Base-by-base conservation (phyloP, 495 filamentous ascomycete species). In the Pseudoneurospora amorphoporcata region DNA sequence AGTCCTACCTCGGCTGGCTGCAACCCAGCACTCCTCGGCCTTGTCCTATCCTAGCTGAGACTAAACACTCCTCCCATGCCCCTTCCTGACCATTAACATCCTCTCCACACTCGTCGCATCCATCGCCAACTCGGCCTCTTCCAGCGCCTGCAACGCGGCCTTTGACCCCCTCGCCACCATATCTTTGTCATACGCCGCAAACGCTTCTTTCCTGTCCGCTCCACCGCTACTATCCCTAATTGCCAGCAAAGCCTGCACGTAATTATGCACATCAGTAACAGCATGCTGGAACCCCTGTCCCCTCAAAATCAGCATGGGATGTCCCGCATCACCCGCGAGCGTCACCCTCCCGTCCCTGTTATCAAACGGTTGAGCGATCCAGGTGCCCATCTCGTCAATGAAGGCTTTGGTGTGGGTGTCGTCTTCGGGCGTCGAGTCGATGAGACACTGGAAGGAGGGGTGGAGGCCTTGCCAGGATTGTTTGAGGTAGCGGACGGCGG, bases 271-370 rank as follows among this genome's bases (percentile, higher is more conserved):
- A 72, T 87, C 86, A 0, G 74, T 68, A 12, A 88, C 77, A 40
- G 81, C 80, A 69, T 87, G 85, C 70, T 87, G 86, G 6, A 86
- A 77, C 1, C 86, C 86, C 77, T 88, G 86, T 8, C 87, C 87
- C 29, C 86, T 83, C 68, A 87, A 84, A 70, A 82, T 81, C 1
- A 86, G 82, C 88, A 89, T 89, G 0, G 86, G 84, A 77, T 90
- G 88, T 3, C 86, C 86, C 2, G 88, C 87, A 77, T 90, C 88
- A 2, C 88, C 87, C 0, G 82, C 86, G 43, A 89, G 72, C 17
- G 86, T 88, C 0, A 88, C 80, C 14, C 82, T 76, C 2, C 88
- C 88, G 2, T 75, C 79, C 2, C 73, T 77, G 47, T 82, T 89
- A 75, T 89, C 81, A 83, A 84, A 89, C 2, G 73, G 75, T 38